Evolutionary conservation across 73 alveolate genomes (phyloP), one percentile per base, ranked within the genome.

Genomic region (Paramecium octaurelia): DNA sequence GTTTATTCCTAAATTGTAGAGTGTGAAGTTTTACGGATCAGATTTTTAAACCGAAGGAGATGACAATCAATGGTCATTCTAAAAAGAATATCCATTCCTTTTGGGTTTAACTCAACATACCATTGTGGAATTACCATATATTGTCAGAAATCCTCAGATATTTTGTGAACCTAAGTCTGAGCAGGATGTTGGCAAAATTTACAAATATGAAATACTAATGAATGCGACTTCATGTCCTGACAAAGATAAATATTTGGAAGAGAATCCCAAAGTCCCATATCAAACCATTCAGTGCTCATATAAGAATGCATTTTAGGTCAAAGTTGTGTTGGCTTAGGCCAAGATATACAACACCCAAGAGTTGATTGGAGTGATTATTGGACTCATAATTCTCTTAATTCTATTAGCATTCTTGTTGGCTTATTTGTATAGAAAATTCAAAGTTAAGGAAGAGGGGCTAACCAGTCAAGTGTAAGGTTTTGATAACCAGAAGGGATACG

Each of bases 341-440:
- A 64, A 27, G 29, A 42, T 75, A 3, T 75, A 75, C 40, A 42
- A 75, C n/a, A 75, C 88, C n/a, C n/a, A 35, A 35, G 88, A 75
- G 38, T 75, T 75, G 14, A 21, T 75, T 12, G 58, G 68, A 14
- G 60, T 75, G 6, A 75, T 75, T 35, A 42, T 75, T 21, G 88
- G 88, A 34, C 46, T 75, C 20, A 20, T 75, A 21, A 42, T 75
- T 75, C 46, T 75, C 9, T 36, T 75, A 34, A 20, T 75, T 29
- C 20, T 75, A 35, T 75, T 75, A 75, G 88, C 88, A 75, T 75
- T 75, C n/a, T 35, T 75, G 69, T 35, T 75, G 16, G 88, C 59
- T 29, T 75, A 35, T 75, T 75, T 75, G 46, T 80, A 73, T 29
- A 73, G 59, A 16, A 73, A 18, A 73, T 73, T 36, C 20, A 73